A percentile compares a stretch with the other conserved stretches of the same genome.
phyloP scores from a whole-genome alignment of 2,329 filamentous ascomycete genomes.

The Hortaea werneckii region DNA sequence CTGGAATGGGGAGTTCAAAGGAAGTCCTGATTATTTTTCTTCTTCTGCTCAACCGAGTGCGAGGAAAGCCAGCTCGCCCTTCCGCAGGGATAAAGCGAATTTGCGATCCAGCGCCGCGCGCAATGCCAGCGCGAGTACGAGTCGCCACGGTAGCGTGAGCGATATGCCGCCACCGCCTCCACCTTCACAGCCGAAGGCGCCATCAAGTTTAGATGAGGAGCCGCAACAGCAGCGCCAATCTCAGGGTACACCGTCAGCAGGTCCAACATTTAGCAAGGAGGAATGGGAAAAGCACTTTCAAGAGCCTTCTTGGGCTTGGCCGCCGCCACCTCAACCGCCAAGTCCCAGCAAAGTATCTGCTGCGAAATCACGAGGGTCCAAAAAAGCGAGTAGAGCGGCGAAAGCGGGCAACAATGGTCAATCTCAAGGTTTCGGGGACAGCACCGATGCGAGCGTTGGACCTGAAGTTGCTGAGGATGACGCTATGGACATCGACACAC shows the following conservation, averaged over 20 bases:
- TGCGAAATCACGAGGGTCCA: slow-evolving; percentile 21
- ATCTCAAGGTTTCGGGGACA: neutral
- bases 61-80: slow-evolving; percentile 1
- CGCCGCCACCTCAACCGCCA: slow-evolving; percentile 10
- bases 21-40: slow-evolving; percentile 32
- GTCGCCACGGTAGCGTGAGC: neutral
- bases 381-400: slow-evolving; percentile 16
- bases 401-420: neutral
- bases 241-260: neutral
- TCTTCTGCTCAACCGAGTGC: slow-evolving; percentile 1
- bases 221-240: slow-evolving; percentile 1
- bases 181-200: slow-evolving; percentile 6
- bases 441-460: neutral
- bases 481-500: slow-evolving; percentile 40
- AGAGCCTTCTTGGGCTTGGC: slow-evolving; percentile 31
- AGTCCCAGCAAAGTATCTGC: slow-evolving; percentile 13
- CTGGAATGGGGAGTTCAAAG: slow-evolving; percentile 37
- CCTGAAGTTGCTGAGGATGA: slow-evolving; percentile 22
- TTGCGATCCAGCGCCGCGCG: neutral
- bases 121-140: neutral
- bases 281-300: slow-evolving; percentile 36
- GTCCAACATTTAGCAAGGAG: slow-evolving; percentile 31
- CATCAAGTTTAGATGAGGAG: slow-evolving; percentile 5
- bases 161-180: slow-evolving; percentile 6
- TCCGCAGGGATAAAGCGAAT: slow-evolving; percentile 1